Base-by-base conservation (phyloP, 495 filamentous ascomycete species). In the Aspergillus saccharolyticus region DNA sequence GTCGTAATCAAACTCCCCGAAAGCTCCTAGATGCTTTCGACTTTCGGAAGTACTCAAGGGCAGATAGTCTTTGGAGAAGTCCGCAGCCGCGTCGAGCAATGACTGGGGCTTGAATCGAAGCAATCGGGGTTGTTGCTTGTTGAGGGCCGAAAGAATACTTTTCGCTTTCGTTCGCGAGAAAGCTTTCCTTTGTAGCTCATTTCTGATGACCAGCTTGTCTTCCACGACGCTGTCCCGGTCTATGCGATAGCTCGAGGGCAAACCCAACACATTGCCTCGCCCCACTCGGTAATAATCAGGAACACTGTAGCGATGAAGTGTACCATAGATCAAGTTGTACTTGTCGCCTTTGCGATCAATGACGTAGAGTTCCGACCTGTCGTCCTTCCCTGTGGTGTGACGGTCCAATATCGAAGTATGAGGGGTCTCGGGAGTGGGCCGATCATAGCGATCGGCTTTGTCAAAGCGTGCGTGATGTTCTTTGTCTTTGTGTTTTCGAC, bases 341-440 rank as follows among this genome's bases (percentile, higher is more conserved):
- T 68, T 70, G 64, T 90, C 88, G 1, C 88, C 88, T 63, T 78
- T 79, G 19, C 66, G 73, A 64, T 88, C 84, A 9, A 84, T 56
- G n/a, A 73, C 55, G 54, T 74, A 84, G 7, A 63, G 44, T 45
- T 68, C 63, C 16, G 63, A 53, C 24, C 20, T 39, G 44, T 64
- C 63, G 8, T 67, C 55, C 43, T 58, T 51, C 17, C 57, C 17
- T 43, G 58, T 67, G 52, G 65, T 61, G 54, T 21, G 28, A 47
- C n/a, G 50, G 21, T 50, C 56, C 21, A 45, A 44, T 25, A 44
- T 4, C 33, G 58, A 53, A 22, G 51, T 33, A 20, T 17, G 57
- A n/a, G 47, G 22, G 17, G n/a, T 17, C 10, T 60, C 57, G 16
- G 54, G 24, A 8, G 50, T 10, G 22, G 16, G 30, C 19, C 51